Base-by-base conservation (phyloP, 2,329 filamentous ascomycete genomes). In the Cladophialophora psammophila region DNA sequence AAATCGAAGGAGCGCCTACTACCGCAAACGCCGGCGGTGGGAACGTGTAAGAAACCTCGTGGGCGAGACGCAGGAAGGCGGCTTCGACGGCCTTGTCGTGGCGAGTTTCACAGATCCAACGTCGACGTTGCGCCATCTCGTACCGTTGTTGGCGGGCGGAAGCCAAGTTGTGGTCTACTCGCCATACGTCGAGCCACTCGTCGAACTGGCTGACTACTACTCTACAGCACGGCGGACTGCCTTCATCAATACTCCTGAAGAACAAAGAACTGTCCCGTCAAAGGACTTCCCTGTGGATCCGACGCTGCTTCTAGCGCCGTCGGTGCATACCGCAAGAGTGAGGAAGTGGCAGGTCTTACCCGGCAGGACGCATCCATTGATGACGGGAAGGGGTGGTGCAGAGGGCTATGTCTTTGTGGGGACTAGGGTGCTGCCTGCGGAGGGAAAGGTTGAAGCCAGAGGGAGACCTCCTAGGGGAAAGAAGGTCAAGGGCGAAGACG, bases 331-430 rank as follows among this genome's bases (percentile, higher is more conserved):
- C 2, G 91, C 90, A 56, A 85, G 92, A 13, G 89, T 91, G 5
- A 85, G 91, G 69, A 84, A 87, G 61, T 98, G 93, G 92, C 95
- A 99, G 81, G 94, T 97, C 1, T 79, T 99, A 55, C 95, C 95
- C 0, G 92, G 93, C 0, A 84, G 95, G 62, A 98, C 95, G 60
- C 95, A 99, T 80, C 95, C 95, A 6, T 79, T 96, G 63, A 99
- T 99, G 95, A 97, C 92, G 67, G 89, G 89, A 42, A 86, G 87
- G 48, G 95, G 95, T 20, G 94, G 94, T 0, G 88, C 93, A 0
- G 94, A 98, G 75, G 95, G 95, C 0, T 99, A 92, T 77, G 77
- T 99, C 3, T 93, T 98, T 72, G 94, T 93, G 34, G 94, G 86
- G 0, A 92, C 91, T 76, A 87, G 89, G 72, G 93, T 95, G 0